phyloP scores from a whole-genome alignment of 2,329 filamentous ascomycete species.

The Aspergillus tubingensis region DNA sequence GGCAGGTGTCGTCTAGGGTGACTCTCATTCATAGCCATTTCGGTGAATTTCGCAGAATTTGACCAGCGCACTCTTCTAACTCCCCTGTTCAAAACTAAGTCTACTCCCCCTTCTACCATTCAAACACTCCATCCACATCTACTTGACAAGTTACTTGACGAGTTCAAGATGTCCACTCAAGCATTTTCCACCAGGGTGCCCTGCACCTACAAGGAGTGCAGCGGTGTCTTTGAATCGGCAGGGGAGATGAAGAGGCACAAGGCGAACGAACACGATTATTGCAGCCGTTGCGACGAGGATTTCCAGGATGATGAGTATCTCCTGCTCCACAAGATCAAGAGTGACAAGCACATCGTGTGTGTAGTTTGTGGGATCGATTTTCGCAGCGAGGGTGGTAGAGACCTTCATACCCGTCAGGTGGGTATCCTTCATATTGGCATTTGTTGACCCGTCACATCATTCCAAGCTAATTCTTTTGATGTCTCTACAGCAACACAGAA shows the following conservation, averaged over 20 bases:
- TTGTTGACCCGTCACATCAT: background rate
- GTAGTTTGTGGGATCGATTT: slow-evolving; percentile 60
- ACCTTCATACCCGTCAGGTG: slow-evolving; percentile 55
- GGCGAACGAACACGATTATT: slow-evolving; percentile 45
- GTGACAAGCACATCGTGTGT: slow-evolving; percentile 54
- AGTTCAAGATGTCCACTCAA: slow-evolving; percentile 12
- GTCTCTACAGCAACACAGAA: slow-evolving; percentile 48
- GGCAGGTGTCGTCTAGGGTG: too few relatives aligned
- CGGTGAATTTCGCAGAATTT: background rate
- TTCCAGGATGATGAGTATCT: slow-evolving; percentile 49
- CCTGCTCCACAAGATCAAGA: slow-evolving; percentile 52
- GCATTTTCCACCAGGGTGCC: slow-evolving; percentile 30
- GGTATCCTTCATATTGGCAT: slow-evolving; percentile 15
- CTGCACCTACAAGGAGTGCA: slow-evolving; percentile 53
- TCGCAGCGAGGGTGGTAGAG: slow-evolving; percentile 53
- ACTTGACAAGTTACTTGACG: background rate
- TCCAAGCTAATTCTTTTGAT: background rate
- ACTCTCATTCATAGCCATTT: background rate
- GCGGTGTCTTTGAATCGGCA: slow-evolving; percentile 46
- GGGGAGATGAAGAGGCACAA: slow-evolving; percentile 57
- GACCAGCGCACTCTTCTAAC: too few relatives aligned
- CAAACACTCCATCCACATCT: background rate
- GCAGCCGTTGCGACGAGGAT: slow-evolving; percentile 46
- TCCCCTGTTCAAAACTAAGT: background rate
- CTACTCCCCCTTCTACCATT: background rate